Conservation (phyloP, 2,329 filamentous ascomycete genomes). For the Mollisia scopiformis region DNA sequence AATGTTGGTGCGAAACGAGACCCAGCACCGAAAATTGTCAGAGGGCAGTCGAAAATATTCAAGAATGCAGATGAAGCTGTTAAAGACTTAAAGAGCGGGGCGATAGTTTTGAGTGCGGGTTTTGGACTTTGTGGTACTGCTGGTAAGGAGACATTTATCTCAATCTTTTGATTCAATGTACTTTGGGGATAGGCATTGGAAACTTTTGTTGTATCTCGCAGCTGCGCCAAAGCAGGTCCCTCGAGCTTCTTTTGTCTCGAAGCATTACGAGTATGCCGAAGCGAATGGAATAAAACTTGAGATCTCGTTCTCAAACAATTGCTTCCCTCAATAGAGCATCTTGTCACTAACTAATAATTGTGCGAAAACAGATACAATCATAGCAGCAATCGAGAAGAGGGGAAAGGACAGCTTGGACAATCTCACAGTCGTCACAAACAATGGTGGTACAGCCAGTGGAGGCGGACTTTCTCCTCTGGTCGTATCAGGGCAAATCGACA, state of each 20-base stretch:
- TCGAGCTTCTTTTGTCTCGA: no score
- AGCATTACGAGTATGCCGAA: no score
- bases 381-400: slow-evolving; percentile 65
- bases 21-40: slow-evolving; percentile 26
- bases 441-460: slow-evolving; percentile 71
- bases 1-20: slow-evolving; percentile 27
- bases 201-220: no score
- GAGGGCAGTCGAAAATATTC: slow-evolving; percentile 30
- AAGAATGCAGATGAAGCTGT: slow-evolving; percentile 33
- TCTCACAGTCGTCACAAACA: slow-evolving; percentile 80
- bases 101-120: slow-evolving; percentile 73
- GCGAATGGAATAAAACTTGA: no score
- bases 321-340: no score
- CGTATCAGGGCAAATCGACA: slow-evolving; percentile 69
- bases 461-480: slow-evolving; percentile 72
- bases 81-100: slow-evolving; percentile 53
- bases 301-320: no score
- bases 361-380: slow-evolving; percentile 63
- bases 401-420: slow-evolving; percentile 57
- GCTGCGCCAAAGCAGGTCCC: no score
- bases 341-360: neutral
- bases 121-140: slow-evolving; percentile 83
- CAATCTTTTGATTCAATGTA: slow-evolving; percentile 2
- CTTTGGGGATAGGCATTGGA: no score
- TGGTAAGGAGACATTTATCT: slow-evolving; percentile 44